Base-by-base conservation (phyloP, 805 yeast species). In the Sungouiella blattae region DNA sequence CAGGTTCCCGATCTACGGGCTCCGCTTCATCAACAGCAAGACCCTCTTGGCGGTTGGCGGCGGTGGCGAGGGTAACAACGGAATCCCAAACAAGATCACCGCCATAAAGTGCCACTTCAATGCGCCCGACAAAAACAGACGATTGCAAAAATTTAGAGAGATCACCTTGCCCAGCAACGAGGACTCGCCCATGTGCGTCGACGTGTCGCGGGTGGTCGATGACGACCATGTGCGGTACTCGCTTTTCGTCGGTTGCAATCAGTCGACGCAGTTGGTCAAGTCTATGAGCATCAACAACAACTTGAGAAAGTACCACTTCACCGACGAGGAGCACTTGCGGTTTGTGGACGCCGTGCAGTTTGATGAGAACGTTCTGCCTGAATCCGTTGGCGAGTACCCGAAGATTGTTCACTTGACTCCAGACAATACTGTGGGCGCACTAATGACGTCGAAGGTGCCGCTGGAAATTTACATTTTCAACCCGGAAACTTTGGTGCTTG, bases 41-140 rank as follows among this genome's bases (percentile, higher is more conserved):
- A 73, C 80, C 1, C 57, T 89, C 18, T 58, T 88, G 32, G 83
- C 83, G 18, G 79, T 87, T 3, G 98, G 98, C 27, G 98, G 98
- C 29, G 97, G 97, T 20, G 98, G 97, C 17, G 95, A 87, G 57
- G 95, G 95, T 7, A 80, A 80, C 52, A 83, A 87, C 51, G 96
- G 95, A 20, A 79, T 87, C 36, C 84, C 89, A 26, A 91, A 91
- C 60, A 87, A 84, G 55, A 64, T 91, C 43, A 78, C 88, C 4
- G 82, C 83, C 2, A 57, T 83, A 27, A 60, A 74, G 30, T 67
- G 84, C 30, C 73, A 77, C 49, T 77, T 82, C 35, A 67, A 67
- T 22, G 69, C 71, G 37, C 55, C 60, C 30, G 56, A 68, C 47
- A 67, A 69, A 33, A 57, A 56, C 9, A 46, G 65, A 36, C 46